Evolutionary conservation across 2,329 filamentous ascomycete species (phyloP).

Genomic region (Diaporthe longicolla): DNA sequence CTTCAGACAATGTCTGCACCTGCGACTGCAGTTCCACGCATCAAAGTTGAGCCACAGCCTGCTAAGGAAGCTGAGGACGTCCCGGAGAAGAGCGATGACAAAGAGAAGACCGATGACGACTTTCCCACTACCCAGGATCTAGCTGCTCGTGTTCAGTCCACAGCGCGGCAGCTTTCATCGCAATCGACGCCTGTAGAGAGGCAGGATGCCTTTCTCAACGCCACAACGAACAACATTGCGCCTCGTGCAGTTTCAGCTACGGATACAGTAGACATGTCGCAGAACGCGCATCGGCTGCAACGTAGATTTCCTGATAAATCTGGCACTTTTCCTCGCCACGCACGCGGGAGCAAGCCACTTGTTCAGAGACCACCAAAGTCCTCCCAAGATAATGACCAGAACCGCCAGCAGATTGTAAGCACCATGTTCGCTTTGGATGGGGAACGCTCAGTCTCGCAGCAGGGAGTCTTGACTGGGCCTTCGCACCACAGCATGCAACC

Average conservation of each 20-base stretch:
- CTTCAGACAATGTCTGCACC: constrained; percentile 32
- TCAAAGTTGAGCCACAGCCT: constrained; percentile 6
- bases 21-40: constrained; percentile 29
- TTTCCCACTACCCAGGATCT: constrained; percentile 21
- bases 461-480: constrained; percentile 9
- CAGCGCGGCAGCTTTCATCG: constrained; percentile 26
- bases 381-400: not conserved
- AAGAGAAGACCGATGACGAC: constrained; percentile 29
- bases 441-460: not conserved
- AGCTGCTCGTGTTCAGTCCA: constrained; percentile 23
- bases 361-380: not conserved
- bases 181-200: constrained; percentile 34
- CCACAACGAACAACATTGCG: constrained; percentile 1
- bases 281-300: not conserved
- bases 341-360: not conserved
- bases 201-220: constrained; percentile 11
- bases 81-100: constrained; percentile 24
- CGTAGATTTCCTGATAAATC: not conserved
- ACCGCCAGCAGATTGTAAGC: not conserved
- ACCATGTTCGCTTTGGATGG: not conserved
- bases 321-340: not conserved
- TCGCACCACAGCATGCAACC: not conserved
- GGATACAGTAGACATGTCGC: not conserved
- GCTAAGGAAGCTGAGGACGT: constrained; percentile 17
- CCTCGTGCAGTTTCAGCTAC: constrained; percentile 25